Evolutionary conservation across 2,329 filamentous ascomycete species (phyloP).

Genomic region (Penicillium concentricum): DNA sequence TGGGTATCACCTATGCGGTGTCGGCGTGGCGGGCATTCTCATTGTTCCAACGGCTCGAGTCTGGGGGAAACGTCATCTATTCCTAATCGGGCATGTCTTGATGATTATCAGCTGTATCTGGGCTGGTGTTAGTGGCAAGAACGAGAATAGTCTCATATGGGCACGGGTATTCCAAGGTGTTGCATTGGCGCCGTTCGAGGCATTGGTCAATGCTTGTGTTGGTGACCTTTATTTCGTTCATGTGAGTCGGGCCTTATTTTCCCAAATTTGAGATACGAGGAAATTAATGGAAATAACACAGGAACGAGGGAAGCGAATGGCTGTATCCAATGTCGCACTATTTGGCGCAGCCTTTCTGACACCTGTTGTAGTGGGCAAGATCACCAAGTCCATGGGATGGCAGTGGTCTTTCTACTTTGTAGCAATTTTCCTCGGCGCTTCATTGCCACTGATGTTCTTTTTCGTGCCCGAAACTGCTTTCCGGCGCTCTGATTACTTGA

Average conservation of each 20-base stretch:
- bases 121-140: slow-evolving; percentile 67
- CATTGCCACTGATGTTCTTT: slow-evolving; percentile 70
- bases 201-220: slow-evolving; percentile 81
- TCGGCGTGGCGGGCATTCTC: slow-evolving; percentile 76
- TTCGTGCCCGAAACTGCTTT: slow-evolving; percentile 85
- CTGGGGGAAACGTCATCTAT: slow-evolving; percentile 90
- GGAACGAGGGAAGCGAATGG: slow-evolving; percentile 82
- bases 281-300: slow-evolving; percentile 29
- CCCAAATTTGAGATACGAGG: neutral
- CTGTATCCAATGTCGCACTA: slow-evolving; percentile 68
- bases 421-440: slow-evolving; percentile 73
- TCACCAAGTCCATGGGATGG: slow-evolving; percentile 75
- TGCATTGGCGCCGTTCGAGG: slow-evolving; percentile 84
- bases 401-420: slow-evolving; percentile 86
- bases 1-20: slow-evolving; percentile 81
- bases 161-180: slow-evolving; percentile 84
- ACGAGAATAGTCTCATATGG: slow-evolving; percentile 71
- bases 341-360: slow-evolving; percentile 74
- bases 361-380: slow-evolving; percentile 86
- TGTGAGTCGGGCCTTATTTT: slow-evolving; percentile 47
- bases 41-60: slow-evolving; percentile 85
- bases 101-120: slow-evolving; percentile 73
- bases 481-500: slow-evolving; percentile 63
- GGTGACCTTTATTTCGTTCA: slow-evolving; percentile 91
- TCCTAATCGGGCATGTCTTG: slow-evolving; percentile 72